Percentiles rank a stretch among this genome's conserved stretches.
Conservation (phyloP, 257 asterid species). For the Scutellaria barbata region DNA sequence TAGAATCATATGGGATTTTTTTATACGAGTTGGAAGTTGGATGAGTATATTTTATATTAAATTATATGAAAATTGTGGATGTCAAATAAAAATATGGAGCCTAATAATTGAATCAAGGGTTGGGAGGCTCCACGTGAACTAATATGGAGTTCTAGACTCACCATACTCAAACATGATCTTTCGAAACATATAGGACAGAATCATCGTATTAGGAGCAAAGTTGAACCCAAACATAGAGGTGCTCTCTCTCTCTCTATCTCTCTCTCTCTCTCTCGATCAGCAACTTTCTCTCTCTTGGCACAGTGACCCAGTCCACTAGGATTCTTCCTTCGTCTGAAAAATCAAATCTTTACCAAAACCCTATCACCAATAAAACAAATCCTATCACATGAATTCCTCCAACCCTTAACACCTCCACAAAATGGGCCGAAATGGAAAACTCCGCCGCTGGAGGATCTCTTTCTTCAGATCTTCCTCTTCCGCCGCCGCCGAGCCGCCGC, state of each 20-base stretch:
- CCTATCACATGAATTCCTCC: slow-evolving; percentile 26
- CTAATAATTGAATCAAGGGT: too few species aligned
- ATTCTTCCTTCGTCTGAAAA: slow-evolving; percentile 31
- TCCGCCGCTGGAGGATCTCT: slow-evolving; percentile 60
- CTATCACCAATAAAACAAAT: slow-evolving; percentile 17
- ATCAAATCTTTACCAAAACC: slow-evolving; percentile 26
- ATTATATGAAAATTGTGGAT: too few species aligned
- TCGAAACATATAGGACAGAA: too few species aligned
- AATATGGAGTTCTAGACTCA: too few species aligned
- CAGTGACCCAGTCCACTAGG: slow-evolving; percentile 26
- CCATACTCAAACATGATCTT: too few species aligned
- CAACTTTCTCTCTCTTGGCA: not conserved
- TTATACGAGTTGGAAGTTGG: too few species aligned
- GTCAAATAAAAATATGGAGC: too few species aligned
- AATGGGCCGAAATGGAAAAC: slow-evolving; percentile 68
- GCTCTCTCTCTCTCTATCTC: not conserved
- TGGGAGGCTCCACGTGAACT: too few species aligned
- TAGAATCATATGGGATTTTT: too few species aligned
- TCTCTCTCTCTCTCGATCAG: slow-evolving; percentile 13
- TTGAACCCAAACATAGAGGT: slow-evolving; percentile 2
- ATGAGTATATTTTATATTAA: too few species aligned
- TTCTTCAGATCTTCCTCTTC: slow-evolving; percentile 48
- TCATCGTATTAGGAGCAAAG: not conserved
- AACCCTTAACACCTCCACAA: slow-evolving; percentile 26
- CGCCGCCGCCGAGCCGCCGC: slow-evolving; percentile 40